Percentiles rank a stretch among this genome's conserved stretches.
phyloP scores from a whole-genome alignment of 2,329 filamentous ascomycete species.

The Hypoxylon sp. region DNA sequence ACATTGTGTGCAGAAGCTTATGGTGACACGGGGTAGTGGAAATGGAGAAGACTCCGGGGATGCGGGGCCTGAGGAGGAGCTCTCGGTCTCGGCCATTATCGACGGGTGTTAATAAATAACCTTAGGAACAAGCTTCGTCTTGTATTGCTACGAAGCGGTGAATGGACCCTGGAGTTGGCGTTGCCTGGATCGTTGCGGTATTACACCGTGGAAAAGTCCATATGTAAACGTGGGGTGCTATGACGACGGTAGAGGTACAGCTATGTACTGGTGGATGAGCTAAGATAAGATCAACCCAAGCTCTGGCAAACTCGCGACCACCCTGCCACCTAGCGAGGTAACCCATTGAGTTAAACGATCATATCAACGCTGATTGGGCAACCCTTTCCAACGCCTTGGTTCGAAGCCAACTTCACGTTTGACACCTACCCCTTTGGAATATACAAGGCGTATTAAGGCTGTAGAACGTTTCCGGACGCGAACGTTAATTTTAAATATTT shows the following conservation, averaged over 20 bases:
- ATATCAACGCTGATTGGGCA: slow-evolving; percentile 32
- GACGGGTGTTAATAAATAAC: slow-evolving; percentile 6
- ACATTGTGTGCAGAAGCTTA: slow-evolving; percentile 93
- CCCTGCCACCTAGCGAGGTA: slow-evolving; percentile 17
- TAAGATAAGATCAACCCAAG: slow-evolving; percentile 24
- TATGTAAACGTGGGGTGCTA: slow-evolving; percentile 22
- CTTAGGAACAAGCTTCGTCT: background rate
- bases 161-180: background rate
- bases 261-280: slow-evolving; percentile 5
- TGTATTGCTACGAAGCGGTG: slow-evolving; percentile 1
- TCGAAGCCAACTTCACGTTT: slow-evolving; percentile 26
- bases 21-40: slow-evolving; percentile 80
- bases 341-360: slow-evolving; percentile 17
- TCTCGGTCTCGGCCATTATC: slow-evolving; percentile 46
- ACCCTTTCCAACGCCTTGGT: slow-evolving; percentile 33
- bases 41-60: slow-evolving; percentile 44
- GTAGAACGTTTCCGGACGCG: slow-evolving; percentile 4
- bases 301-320: slow-evolving; percentile 12
- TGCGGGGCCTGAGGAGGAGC: slow-evolving; percentile 38
- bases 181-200: slow-evolving; percentile 7
- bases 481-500: slow-evolving; percentile 3
- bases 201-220: background rate
- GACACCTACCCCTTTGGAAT: slow-evolving; percentile 37
- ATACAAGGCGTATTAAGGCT: slow-evolving; percentile 35
- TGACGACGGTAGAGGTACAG: slow-evolving; percentile 15